These are phyloP conservation scores for Cladosporium austrohemisphaericum DNA, from an alignment of 2,329 filamentous ascomycete species.

Conservation along the genomic window DNA sequence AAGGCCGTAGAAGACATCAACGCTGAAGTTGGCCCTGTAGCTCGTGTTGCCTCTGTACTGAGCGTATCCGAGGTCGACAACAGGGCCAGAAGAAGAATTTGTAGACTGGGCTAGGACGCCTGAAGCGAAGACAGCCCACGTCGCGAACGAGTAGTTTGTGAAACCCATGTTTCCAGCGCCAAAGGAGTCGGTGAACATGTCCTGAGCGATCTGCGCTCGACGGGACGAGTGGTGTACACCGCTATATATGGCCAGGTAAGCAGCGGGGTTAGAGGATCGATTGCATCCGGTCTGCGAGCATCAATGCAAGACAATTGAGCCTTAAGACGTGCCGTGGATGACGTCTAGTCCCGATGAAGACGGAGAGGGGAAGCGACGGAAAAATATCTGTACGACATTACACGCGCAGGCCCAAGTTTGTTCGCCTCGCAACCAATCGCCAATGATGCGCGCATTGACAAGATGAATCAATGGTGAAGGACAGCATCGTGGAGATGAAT, in stretches of 20 bases:
- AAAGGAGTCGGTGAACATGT: not conserved
- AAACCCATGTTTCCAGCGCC: not conserved
- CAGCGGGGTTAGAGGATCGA: slow-evolving; percentile 1
- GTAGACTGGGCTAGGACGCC: slow-evolving; percentile 2
- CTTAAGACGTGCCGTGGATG: not conserved
- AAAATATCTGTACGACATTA: not conserved
- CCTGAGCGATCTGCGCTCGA: not conserved
- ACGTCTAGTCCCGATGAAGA: not conserved
- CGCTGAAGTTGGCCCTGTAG: slow-evolving; percentile 6
- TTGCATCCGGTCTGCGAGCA: not conserved
- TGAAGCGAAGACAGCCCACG: not conserved
- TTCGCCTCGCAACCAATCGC: too few species aligned
- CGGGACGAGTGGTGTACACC: not conserved
- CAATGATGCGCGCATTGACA: not conserved
- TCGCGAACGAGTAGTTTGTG: not conserved
- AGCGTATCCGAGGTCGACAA: slow-evolving; percentile 9
- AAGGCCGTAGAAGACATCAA: slow-evolving; percentile 18
- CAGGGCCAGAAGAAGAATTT: slow-evolving; percentile 4
- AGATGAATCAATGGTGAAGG: not conserved
- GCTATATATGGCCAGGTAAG: not conserved
- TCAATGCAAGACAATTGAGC: not conserved
- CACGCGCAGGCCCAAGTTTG: too few species aligned
- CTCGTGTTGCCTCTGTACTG: slow-evolving; percentile 12
- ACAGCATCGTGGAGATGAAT: too few species aligned
- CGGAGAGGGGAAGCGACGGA: not conserved